Evolutionary conservation across 495 filamentous ascomycete genomes (phyloP), one percentile per base, ranked within the genome.

Genomic region (Talaromyces liani): DNA sequence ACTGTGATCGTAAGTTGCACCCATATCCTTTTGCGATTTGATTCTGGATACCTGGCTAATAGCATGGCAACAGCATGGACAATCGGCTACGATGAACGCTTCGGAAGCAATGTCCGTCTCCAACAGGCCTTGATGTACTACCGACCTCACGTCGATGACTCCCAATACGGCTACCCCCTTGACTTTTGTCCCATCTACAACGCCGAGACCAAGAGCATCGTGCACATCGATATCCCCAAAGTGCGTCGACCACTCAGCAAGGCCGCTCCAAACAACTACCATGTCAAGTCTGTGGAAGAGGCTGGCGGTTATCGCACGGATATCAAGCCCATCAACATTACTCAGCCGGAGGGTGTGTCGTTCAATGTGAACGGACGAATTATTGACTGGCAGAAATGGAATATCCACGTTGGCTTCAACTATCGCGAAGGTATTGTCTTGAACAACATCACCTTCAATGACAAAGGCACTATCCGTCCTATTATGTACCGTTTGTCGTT

Each of bases 101-200:
- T 92, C 67, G 92, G 93, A 59, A 92, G 76, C 68, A 82, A 80
- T 36, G 81, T 91, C 31, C 88, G 93, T 63, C 82, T 97, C 16
- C 93, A 97, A 71, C 93, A 97, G 73, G 93, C 92, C 16, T 78
- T 97, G 41, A 96, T 97, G 91, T 97, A 97, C 79, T 97, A 96
- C 73, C 86, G 93, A 25, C 93, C 92, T 16, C 82, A 92, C 68
- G 65, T 88, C 47, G 93, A 97, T 69, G 90, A 93, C 75, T 90
- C 84, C 68, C 93, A 97, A 74, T 97, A 97, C 74, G 88, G 88
- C 20, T 96, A 87, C 69, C 93, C 93, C 0, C 82, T 97, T 58
- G 93, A 97, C 75, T 97, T 97, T 80, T 95, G 91, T 68, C 93
- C 93, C 3, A 95, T 97, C 71, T 93, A 84, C 77, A 91, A 96